Conservation (phyloP, 768 basidiomycete genomes). For the Clitopilus hobsonii region DNA sequence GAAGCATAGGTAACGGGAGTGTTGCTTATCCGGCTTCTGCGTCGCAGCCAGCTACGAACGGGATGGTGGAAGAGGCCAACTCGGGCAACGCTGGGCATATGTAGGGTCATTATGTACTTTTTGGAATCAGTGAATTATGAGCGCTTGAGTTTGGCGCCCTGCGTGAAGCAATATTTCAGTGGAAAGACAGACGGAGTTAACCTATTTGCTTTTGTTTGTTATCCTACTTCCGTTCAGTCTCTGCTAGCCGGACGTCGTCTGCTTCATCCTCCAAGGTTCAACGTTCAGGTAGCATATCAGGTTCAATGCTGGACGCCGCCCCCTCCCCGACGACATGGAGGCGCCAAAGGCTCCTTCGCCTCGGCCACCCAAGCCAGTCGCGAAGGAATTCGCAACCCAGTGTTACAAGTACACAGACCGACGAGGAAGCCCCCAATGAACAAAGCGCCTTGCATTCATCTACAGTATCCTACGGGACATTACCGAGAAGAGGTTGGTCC, state of each 20-base stretch:
- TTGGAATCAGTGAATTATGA: neutral
- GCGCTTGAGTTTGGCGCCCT: too few relatives aligned
- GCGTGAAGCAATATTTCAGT: neutral
- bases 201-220: neutral
- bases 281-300: too few relatives aligned
- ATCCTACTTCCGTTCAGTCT: neutral
- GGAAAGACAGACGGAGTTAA: neutral
- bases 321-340: conserved; percentile 60
- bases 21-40: too few relatives aligned
- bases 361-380: conserved; percentile 31
- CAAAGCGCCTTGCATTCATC: conserved; percentile 26
- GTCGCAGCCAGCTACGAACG: neutral
- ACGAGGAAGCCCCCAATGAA: conserved; percentile 20
- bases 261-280: neutral
- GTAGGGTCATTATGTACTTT: neutral
- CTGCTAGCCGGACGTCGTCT: neutral
- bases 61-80: neutral
- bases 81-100: too few relatives aligned
- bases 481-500: conserved; percentile 26
- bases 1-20: conserved; percentile 16
- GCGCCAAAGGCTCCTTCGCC: conserved; percentile 53
- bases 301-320: conserved; percentile 14
- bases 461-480: conserved; percentile 52
- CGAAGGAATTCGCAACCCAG: conserved; percentile 6
- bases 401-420: conserved; percentile 9